Base-by-base conservation (phyloP, 2,329 filamentous ascomycete species). In the Geosmithia putterillii region DNA sequence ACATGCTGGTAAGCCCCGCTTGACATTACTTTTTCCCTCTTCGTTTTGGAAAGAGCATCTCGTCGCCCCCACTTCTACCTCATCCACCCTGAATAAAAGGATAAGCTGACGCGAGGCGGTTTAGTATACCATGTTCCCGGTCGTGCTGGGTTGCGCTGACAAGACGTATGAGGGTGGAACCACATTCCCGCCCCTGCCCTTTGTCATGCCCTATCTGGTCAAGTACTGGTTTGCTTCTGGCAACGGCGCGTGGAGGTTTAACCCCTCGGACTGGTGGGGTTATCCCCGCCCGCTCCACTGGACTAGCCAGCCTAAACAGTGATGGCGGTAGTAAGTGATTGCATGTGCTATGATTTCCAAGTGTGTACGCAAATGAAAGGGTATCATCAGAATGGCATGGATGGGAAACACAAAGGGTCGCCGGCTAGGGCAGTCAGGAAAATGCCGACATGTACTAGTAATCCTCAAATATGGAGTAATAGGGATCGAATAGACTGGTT, bases 141-240 rank as follows among this genome's bases (percentile, higher is more conserved):
- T 19, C 5, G 39, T 41, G 6, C 25, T 41, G 15, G 39, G 39
- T 8, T 41, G 39, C 22, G 39, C 39, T 9, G 39, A 41, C 25
- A 41, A 41, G 39, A 41, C 39, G 3, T 41, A 28, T 22, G 39
- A 32, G 39, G 39, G 39, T 14, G 39, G 39, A 25, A 41, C 4
- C 17, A 19, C 22, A 8, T 41, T 41, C 25, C 39, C 39, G 12
- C 39, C 39, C n/a, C 17, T 41, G 15, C 39, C 39, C 22, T 41
- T 12, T n/a, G 39, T 41, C n/a, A 17, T 41, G n/a, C 39, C 39
- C 5, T 41, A 41, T 17, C 6, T 41, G 39, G 25, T 41, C 25
- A 41, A 41, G 25, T 41, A 41, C 22, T 41, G 39, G 39, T 41
- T 41, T 14, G 39, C 21, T 20, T 41, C 21, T 12, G 39, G 39